phyloP scores from a whole-genome alignment of 169 alveolate species.

The Miamiensis avidus region DNA sequence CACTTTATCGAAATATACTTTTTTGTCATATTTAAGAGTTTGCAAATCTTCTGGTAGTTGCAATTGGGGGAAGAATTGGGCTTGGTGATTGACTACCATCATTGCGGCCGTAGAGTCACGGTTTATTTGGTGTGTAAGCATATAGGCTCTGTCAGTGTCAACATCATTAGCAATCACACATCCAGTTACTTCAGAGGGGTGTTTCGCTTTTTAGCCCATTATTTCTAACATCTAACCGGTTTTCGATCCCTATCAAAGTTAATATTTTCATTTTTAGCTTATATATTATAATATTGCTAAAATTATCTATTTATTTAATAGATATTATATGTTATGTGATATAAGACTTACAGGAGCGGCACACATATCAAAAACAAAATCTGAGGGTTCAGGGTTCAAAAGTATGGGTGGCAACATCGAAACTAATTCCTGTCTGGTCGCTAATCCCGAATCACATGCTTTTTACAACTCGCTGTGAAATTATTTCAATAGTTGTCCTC shows the following conservation, averaged over 20 bases:
- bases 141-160: slow-evolving; percentile 91
- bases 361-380: slow-evolving; percentile 93
- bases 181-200: slow-evolving; percentile 62
- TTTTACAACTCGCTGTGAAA: slow-evolving; percentile 69
- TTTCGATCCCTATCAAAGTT: slow-evolving; percentile 84
- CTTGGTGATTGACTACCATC: slow-evolving; percentile 88
- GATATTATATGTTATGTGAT: too few relatives aligned
- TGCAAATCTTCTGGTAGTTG: slow-evolving; percentile 26
- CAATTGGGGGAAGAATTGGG: slow-evolving; percentile 88
- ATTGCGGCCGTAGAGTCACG: slow-evolving; percentile 86
- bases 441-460: slow-evolving; percentile 91
- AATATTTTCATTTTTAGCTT: too few relatives aligned
- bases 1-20: slow-evolving; percentile 85
- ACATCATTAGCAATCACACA: slow-evolving; percentile 93
- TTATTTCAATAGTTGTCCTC: slow-evolving; percentile 55
- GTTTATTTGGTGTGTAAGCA: slow-evolving; percentile 92
- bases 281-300: too few relatives aligned
- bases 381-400: slow-evolving; percentile 87
- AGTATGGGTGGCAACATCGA: slow-evolving; percentile 96
- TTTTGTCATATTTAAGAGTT: slow-evolving; percentile 36
- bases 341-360: slow-evolving; percentile 98
- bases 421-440: slow-evolving; percentile 95
- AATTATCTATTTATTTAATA: too few relatives aligned
- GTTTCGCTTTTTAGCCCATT: slow-evolving; percentile 45
- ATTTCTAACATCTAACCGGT: slow-evolving; percentile 81